These are phyloP conservation scores for Cardamine resedifolia DNA, from an alignment of 345 rosid species.

Conservation along the genomic window DNA sequence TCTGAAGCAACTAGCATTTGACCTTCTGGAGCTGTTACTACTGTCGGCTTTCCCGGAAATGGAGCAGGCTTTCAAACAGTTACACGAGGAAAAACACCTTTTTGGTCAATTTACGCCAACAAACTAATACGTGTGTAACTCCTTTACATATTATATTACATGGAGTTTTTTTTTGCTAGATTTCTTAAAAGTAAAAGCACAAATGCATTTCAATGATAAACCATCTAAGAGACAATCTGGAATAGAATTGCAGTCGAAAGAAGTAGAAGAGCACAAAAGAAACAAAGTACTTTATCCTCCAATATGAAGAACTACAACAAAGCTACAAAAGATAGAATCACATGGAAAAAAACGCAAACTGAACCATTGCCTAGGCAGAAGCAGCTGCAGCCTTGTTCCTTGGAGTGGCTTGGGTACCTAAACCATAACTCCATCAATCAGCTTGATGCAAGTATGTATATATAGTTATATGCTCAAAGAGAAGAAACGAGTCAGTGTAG, in stretches of 20 bases:
- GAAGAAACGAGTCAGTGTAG: neutral
- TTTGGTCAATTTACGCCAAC: conserved; percentile 63
- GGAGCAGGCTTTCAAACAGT: conserved; percentile 59
- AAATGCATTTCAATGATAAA: conserved; percentile 1
- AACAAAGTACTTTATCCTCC: conserved; percentile 12
- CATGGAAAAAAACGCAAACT: neutral
- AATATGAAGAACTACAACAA: neutral
- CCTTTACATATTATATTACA: conserved; percentile 16
- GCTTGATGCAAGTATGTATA: neutral
- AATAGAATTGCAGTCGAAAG: neutral
- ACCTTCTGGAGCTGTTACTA: conserved; percentile 73
- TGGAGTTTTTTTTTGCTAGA: neutral
- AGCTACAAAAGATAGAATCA: conserved; percentile 13
- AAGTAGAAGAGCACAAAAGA: conserved; percentile 10
- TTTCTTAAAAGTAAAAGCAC: conserved; percentile 2
- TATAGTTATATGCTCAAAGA: neutral
- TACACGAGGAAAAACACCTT: conserved; percentile 66
- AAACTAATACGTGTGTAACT: conserved; percentile 30
- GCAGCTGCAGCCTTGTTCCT: conserved; percentile 70
- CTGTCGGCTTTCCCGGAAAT: conserved; percentile 78
- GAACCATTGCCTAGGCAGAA: conserved; percentile 44
- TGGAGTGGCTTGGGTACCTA: conserved; percentile 81
- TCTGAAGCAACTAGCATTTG: conserved; percentile 72
- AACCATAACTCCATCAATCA: neutral
- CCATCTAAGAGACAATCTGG: neutral